phyloP scores from a whole-genome alignment of 495 filamentous ascomycete genomes.

The Jackrogersella multiformis region DNA sequence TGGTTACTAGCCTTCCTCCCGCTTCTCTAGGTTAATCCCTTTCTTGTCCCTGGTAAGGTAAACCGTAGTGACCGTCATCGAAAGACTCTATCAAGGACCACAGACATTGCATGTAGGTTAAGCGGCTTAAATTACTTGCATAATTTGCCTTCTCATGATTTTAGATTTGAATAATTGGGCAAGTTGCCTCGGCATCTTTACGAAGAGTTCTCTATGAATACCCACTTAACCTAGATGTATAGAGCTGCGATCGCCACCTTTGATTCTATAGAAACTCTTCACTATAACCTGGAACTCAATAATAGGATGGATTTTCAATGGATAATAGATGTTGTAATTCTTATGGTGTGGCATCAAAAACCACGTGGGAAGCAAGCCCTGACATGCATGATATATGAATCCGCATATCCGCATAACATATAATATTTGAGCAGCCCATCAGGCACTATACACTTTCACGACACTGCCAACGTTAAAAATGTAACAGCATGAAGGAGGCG shows the following conservation, averaged over 20 bases:
- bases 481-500: neutral
- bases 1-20: no score
- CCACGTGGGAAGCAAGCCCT: slow-evolving; percentile 19
- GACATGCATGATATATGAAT: slow-evolving; percentile 1
- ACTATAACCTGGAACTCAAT: neutral
- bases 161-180: no score
- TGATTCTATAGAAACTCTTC: neutral
- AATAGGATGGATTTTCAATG: neutral
- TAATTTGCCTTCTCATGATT: neutral
- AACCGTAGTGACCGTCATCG: no score
- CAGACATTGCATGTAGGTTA: neutral
- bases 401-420: slow-evolving; percentile 1
- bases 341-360: neutral
- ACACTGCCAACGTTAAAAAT: neutral
- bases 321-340: neutral
- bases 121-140: neutral
- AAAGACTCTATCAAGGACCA: neutral
- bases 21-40: no score
- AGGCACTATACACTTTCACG: neutral
- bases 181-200: no score
- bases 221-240: no score
- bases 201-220: no score
- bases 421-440: neutral
- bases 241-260: neutral
- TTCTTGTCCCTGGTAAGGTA: no score